Conservation (phyloP, 495 filamentous ascomycete species). For the Daldinia childiae region DNA sequence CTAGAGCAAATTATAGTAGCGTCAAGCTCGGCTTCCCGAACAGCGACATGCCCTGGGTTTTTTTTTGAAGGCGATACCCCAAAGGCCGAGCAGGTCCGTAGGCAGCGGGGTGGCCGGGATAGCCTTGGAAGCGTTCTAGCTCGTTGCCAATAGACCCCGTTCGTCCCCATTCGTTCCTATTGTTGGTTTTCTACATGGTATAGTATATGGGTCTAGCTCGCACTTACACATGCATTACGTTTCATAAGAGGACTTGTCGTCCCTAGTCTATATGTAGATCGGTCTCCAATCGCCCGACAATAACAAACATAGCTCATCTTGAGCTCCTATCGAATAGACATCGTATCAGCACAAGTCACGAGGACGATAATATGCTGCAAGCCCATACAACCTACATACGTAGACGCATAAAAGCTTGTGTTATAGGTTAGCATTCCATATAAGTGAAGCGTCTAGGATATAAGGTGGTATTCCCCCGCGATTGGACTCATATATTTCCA, state of each 20-base stretch:
- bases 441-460: conserved; percentile 22
- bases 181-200: conserved; percentile 8
- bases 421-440: conserved; percentile 30
- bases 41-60: conserved; percentile 27
- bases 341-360: conserved; percentile 38
- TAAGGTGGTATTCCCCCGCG: conserved; percentile 31
- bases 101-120: conserved; percentile 31
- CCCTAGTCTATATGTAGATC: conserved; percentile 27
- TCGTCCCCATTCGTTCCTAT: not conserved
- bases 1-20: conserved; percentile 14
- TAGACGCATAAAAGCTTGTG: conserved; percentile 22
- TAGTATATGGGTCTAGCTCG: conserved; percentile 12
- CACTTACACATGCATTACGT: conserved; percentile 26
- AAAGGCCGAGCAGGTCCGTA: conserved; percentile 33
- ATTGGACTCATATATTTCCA: conserved; percentile 32
- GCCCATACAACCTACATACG: conserved; percentile 28
- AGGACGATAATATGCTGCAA: conserved; percentile 34
- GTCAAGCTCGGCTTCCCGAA: conserved; percentile 38
- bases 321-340: conserved; percentile 8
- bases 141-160: conserved; percentile 21
- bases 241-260: conserved; percentile 25
- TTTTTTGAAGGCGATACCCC: conserved; percentile 4
- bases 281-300: conserved; percentile 39
- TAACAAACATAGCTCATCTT: conserved; percentile 16
- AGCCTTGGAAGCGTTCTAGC: conserved; percentile 27